Conservation (phyloP, 2,329 filamentous ascomycete genomes). For the Fusarium sp. region DNA sequence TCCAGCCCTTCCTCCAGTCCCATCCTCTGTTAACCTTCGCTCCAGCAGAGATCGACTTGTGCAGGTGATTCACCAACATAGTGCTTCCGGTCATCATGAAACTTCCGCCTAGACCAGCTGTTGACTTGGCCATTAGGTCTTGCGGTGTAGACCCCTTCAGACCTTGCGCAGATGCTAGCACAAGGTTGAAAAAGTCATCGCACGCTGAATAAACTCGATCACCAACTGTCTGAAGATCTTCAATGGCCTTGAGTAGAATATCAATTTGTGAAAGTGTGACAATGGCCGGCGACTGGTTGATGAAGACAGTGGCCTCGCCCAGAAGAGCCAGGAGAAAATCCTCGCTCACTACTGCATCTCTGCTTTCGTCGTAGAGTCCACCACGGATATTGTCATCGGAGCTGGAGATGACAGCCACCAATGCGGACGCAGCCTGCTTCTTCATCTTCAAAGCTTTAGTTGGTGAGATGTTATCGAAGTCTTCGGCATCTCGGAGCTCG, state of each 20-base stretch:
- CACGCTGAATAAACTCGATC: conserved; percentile 78
- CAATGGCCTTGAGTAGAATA: conserved; percentile 78
- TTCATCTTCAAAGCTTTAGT: conserved; percentile 68
- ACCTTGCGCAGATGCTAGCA: conserved; percentile 76
- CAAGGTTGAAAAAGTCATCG: conserved; percentile 81
- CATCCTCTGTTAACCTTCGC: conserved; percentile 70
- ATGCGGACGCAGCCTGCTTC: conserved; percentile 75
- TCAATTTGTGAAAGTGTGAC: conserved; percentile 79
- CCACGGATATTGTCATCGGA: conserved; percentile 92
- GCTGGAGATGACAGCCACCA: conserved; percentile 86
- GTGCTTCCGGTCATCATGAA: conserved; percentile 80
- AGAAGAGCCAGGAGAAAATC: conserved; percentile 87
- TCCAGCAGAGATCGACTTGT: conserved; percentile 68
- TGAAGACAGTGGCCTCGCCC: conserved; percentile 83
- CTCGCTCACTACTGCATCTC: conserved; percentile 86
- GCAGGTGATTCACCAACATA: conserved; percentile 72
- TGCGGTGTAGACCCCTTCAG: conserved; percentile 71
- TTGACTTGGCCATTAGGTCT: conserved; percentile 72
- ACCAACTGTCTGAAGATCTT: conserved; percentile 81
- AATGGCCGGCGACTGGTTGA: conserved; percentile 66
- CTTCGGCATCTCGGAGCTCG: conserved; percentile 75
- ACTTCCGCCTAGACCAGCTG: conserved; percentile 64
- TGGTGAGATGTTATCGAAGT: conserved; percentile 45
- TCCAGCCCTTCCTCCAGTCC: conserved; percentile 86
- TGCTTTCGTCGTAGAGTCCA: conserved; percentile 83